Evolutionary conservation across 345 rosid species (phyloP), one percentile per base, ranked within the genome.

Genomic region (Brassica rapa): DNA sequence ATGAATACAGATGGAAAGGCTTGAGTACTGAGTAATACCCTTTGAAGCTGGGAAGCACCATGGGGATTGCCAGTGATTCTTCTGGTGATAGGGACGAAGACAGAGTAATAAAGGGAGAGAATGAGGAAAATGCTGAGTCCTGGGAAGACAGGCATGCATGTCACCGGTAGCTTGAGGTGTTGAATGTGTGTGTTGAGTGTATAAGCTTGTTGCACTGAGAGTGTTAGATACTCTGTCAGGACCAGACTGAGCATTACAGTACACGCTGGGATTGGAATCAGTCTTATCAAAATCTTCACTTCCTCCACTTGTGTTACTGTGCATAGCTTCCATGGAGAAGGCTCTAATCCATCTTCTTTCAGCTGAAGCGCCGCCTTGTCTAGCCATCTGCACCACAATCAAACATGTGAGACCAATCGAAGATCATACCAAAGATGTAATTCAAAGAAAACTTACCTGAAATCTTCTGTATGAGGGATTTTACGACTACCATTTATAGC

Each of bases 261-360:
- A 86, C 89, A 90, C 77, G 96, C 88, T 63, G 98, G 84, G 46
- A 91, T 77, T 12, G 98, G 98, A 65, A 93, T 77, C 27, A 93
- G 89, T 69, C 83, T 90, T 32, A 91, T 76, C 9, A 91, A 85
- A 77, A 88, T 91, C 88, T 93, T 93, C 12, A 93, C 94, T 88
- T 93, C 98, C 83, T 91, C 96, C 1, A 90, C 96, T 88, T 93
- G 98, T 82, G 97, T 90, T 56, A 93, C 91, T 0, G 97, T 89
- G 83, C 98, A 93, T 46, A 93, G 90, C 88, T 83, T 84, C 97
- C 97, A 93, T 10, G 96, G 96, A 77, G 85, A 86, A 10, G 94
- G 88, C 69, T 88, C 76, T 1, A 71, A 0, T 8, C 88, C 93
- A 21, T 93, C 98, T 84, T 91, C 98, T 79, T 89, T 90, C 60